Conservation (phyloP, 257 asterid species). For the Perilla frutescens region DNA sequence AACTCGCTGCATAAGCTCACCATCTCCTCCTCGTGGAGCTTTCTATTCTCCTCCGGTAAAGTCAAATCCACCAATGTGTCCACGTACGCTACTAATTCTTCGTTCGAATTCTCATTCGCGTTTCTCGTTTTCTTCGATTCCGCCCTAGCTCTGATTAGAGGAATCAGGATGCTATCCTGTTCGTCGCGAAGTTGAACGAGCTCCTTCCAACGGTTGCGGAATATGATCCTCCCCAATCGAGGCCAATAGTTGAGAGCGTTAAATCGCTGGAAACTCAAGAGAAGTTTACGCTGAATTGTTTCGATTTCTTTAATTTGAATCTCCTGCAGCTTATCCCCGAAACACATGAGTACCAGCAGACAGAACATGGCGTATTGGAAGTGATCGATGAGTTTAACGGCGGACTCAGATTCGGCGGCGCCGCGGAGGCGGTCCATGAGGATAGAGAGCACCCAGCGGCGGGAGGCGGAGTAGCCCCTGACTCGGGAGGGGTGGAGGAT, state of each 20-base stretch:
- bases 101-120: background rate
- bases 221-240: slow-evolving; percentile 51
- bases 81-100: slow-evolving; percentile 48
- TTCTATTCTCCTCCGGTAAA: slow-evolving; percentile 59
- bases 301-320: slow-evolving; percentile 56
- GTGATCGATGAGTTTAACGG: slow-evolving; percentile 49
- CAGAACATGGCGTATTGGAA: slow-evolving; percentile 71
- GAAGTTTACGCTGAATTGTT: slow-evolving; percentile 35
- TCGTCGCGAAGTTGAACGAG: slow-evolving; percentile 46
- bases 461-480: slow-evolving; percentile 44
- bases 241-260: slow-evolving; percentile 53
- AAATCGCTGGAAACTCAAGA: slow-evolving; percentile 43
- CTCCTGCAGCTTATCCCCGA: slow-evolving; percentile 62
- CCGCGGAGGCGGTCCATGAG: slow-evolving; percentile 38
- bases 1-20: slow-evolving; percentile 64
- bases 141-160: slow-evolving; percentile 54
- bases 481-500: slow-evolving; percentile 51
- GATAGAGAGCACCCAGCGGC: slow-evolving; percentile 45
- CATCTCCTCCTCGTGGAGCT: slow-evolving; percentile 53
- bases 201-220: slow-evolving; percentile 52
- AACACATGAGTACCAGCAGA: slow-evolving; percentile 63
- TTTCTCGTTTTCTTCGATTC: slow-evolving; percentile 31
- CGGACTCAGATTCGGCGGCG: slow-evolving; percentile 26
- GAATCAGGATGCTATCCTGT: slow-evolving; percentile 51
- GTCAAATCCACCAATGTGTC: slow-evolving; percentile 57